phyloP scores from a whole-genome alignment of 306 rosid species.

The Carpinus viminea region DNA sequence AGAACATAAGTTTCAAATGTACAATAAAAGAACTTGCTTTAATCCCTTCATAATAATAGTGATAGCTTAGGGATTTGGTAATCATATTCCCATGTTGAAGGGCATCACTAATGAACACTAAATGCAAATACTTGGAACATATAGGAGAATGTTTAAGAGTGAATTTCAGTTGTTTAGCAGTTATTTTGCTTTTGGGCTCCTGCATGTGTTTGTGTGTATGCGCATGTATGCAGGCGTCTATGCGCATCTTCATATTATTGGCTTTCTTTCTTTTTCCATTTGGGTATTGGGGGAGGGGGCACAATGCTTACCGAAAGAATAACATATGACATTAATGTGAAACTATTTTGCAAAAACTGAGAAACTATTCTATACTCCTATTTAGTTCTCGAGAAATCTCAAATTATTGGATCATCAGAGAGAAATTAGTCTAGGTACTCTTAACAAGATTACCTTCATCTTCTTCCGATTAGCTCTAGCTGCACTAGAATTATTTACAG shows the following conservation, averaged over 20 bases:
- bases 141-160: neutral
- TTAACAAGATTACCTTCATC: constrained; percentile 58
- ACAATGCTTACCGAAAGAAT: too few relatives aligned
- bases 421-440: neutral
- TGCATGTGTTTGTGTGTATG: too few relatives aligned
- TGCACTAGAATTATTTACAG: constrained; percentile 36
- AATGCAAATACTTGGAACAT: neutral
- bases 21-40: neutral
- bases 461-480: constrained; percentile 70
- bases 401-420: neutral
- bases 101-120: neutral
- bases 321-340: too few relatives aligned
- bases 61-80: neutral
- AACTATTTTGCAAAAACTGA: too few relatives aligned
- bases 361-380: neutral
- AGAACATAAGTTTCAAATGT: neutral
- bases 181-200: too few relatives aligned
- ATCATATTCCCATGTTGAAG: neutral
- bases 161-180: neutral
- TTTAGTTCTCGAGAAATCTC: neutral
- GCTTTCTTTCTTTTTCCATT: too few relatives aligned
- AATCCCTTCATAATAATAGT: neutral
- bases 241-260: too few relatives aligned
- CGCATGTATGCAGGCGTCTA: too few relatives aligned
- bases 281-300: too few relatives aligned